phyloP scores from a whole-genome alignment of 805 yeast genomes.

The Scheffersomyces ergatensis region DNA sequence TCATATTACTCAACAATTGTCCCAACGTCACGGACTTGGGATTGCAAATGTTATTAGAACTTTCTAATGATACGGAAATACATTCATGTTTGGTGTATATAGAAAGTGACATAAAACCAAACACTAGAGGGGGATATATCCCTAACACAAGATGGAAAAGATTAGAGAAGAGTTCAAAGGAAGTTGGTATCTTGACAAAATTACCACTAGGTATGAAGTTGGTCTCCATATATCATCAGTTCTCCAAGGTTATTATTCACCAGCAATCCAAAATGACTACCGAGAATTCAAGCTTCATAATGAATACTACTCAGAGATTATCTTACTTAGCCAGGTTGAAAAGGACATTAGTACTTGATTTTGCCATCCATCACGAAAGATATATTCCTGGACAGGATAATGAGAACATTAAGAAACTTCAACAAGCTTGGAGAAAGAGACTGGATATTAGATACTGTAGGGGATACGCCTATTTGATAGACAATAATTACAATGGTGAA shows the following conservation, averaged over 20 bases:
- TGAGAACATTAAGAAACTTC: neutral
- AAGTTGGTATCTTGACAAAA: slow-evolving; percentile 11
- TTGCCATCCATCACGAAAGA: neutral
- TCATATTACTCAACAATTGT: slow-evolving; percentile 23
- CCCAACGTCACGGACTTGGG: slow-evolving; percentile 10
- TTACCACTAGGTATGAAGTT: slow-evolving; percentile 24
- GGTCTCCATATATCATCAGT: slow-evolving; percentile 9
- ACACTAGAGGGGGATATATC: slow-evolving; percentile 5
- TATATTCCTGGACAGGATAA: neutral
- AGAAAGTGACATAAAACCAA: slow-evolving; percentile 3
- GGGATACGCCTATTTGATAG: slow-evolving; percentile 4
- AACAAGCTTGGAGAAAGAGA: neutral
- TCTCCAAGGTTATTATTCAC: neutral
- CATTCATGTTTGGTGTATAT: slow-evolving; percentile 3
- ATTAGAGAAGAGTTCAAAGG: slow-evolving; percentile 9
- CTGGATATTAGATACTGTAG: neutral
- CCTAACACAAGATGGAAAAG: slow-evolving; percentile 22
- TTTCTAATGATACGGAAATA: neutral
- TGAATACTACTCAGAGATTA: neutral
- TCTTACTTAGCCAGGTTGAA: neutral
- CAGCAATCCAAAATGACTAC: no score
- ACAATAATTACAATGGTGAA: slow-evolving; percentile 2
- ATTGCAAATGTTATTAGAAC: slow-evolving; percentile 8
- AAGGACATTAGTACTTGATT: neutral
- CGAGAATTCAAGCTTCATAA: neutral